Percentiles rank a stretch among this genome's conserved stretches.
Evolutionary conservation across 345 rosid species (phyloP).

Genomic region (Populus euphratica): DNA sequence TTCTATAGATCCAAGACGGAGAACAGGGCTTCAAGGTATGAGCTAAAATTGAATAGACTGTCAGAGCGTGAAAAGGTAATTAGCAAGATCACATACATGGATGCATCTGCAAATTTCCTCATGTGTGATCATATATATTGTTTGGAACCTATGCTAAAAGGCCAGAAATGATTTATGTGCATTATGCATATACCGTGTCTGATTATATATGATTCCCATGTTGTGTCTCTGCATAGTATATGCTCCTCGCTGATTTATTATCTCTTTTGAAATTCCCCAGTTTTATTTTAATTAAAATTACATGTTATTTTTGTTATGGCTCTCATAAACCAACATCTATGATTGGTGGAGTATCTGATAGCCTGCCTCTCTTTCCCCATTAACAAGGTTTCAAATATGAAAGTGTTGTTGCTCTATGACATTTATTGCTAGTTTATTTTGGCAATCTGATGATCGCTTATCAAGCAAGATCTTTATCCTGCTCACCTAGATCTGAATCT

Average conservation of each 20-base stretch:
- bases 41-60: conserved; percentile 61
- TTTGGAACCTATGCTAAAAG: not conserved
- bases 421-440: not conserved
- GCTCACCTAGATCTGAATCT: not conserved
- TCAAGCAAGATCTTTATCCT: not conserved
- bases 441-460: conserved; percentile 8
- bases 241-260: not conserved
- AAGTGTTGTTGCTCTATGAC: not conserved
- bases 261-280: not conserved
- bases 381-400: not conserved
- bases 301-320: not conserved
- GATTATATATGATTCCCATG: not conserved
- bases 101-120: conserved; percentile 6
- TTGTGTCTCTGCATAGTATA: not conserved
- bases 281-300: not conserved
- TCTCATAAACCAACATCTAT: not conserved
- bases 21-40: conserved; percentile 48
- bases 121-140: not conserved
- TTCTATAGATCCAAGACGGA: conserved; percentile 70
- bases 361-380: not conserved
- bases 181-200: not conserved
- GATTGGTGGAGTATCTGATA: not conserved
- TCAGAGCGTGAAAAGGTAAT: conserved; percentile 84
- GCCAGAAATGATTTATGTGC: not conserved
- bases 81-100: conserved; percentile 10